These are phyloP conservation scores for Trametes elegans DNA, from an alignment of 768 basidiomycete species.

Conservation along the genomic window DNA sequence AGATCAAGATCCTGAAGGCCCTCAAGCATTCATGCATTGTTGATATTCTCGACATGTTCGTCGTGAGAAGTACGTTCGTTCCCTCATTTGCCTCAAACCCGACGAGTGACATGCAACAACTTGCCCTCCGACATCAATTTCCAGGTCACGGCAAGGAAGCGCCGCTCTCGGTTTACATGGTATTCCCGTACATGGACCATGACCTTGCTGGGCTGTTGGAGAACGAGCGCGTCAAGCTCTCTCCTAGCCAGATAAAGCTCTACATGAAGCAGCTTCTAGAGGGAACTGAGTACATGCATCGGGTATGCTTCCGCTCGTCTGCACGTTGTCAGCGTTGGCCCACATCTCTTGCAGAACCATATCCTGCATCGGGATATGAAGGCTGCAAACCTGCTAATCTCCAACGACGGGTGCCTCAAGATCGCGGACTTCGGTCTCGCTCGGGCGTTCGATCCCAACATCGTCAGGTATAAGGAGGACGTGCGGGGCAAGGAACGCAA, in stretches of 20 bases:
- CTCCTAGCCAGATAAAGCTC: constrained; percentile 85
- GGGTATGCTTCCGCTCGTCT: constrained; percentile 48
- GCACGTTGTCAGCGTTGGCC: constrained; percentile 2
- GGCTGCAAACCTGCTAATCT: constrained; percentile 93
- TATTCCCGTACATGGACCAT: constrained; percentile 99
- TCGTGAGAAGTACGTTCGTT: constrained; percentile 62
- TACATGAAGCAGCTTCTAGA: constrained; percentile 97
- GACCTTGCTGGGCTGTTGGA: constrained; percentile 93
- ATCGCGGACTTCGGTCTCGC: constrained; percentile 98
- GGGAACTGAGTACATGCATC: constrained; percentile 95
- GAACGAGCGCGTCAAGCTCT: constrained; percentile 83
- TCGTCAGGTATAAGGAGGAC: constrained; percentile 36
- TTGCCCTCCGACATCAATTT: not conserved
- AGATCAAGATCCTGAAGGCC: constrained; percentile 94
- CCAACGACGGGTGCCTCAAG: constrained; percentile 76
- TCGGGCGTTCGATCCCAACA: constrained; percentile 63
- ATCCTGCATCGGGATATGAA: constrained; percentile 99
- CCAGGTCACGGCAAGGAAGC: constrained; percentile 61
- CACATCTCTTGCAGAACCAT: constrained; percentile 62
- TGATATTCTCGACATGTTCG: constrained; percentile 89
- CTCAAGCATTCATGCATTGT: constrained; percentile 86
- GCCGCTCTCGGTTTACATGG: constrained; percentile 91
- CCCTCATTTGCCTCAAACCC: not conserved
- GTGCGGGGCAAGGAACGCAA: constrained; percentile 55
- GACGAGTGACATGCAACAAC: too few species aligned